Percentiles rank a stretch among this genome's conserved stretches.
Evolutionary conservation across 2,329 filamentous ascomycete genomes (phyloP).

Genomic region (Neoscytalidium dimidiatum): DNA sequence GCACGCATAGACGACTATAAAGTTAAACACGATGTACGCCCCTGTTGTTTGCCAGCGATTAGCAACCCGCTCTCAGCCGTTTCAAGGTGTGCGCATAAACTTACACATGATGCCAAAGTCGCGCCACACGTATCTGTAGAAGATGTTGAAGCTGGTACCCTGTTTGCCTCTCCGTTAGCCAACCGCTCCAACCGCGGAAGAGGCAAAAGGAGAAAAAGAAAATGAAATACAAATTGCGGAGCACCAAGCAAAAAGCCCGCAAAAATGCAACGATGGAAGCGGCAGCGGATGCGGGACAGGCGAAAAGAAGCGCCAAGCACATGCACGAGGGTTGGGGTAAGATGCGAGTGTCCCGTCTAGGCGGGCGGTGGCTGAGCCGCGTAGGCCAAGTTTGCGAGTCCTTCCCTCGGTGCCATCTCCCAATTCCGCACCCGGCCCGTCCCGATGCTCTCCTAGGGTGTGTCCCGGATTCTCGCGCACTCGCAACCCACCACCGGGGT

Average conservation of each 20-base stretch:
- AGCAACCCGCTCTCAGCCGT: conserved; percentile 10
- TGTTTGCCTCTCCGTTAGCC: background rate
- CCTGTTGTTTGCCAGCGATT: background rate
- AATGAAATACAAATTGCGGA: background rate
- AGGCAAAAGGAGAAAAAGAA: background rate
- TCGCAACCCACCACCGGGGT: background rate
- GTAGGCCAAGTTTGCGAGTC: background rate
- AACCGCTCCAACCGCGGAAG: background rate
- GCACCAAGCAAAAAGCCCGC: background rate
- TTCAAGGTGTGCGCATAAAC: conserved; percentile 18
- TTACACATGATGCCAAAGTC: conserved; percentile 65
- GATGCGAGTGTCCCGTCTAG: background rate
- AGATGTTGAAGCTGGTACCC: conserved; percentile 58
- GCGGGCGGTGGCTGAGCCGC: conserved; percentile 11
- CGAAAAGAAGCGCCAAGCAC: background rate
- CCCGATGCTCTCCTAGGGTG: conserved; percentile 7
- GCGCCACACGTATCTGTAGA: conserved; percentile 63
- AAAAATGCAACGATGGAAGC: background rate
- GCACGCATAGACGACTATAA: conserved; percentile 53
- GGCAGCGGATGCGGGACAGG: background rate
- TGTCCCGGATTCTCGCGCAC: conserved; percentile 12
- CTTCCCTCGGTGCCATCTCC: conserved; percentile 5
- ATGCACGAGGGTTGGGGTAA: background rate
- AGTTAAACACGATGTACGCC: conserved; percentile 67
- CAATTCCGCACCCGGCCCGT: conserved; percentile 19